Conservation (phyloP, 148 eudicot genomes). For the Salicornia ramosissima region DNA sequence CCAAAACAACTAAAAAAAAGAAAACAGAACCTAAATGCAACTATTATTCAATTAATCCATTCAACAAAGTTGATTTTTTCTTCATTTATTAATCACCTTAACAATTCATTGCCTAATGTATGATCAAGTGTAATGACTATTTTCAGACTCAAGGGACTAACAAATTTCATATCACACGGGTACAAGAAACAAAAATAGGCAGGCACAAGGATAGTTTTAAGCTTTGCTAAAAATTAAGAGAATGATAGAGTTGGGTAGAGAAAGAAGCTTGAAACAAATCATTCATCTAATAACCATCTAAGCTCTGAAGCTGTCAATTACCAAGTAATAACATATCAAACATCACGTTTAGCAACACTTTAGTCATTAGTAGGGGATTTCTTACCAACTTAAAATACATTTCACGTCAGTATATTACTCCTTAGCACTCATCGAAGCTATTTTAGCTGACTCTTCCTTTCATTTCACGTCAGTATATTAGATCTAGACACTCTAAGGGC, state of each 20-base stretch:
- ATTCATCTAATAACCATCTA: background rate
- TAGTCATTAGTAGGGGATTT: background rate
- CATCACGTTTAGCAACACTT: background rate
- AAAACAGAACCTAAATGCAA: background rate
- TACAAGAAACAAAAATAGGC: background rate
- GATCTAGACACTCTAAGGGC: too few relatives aligned
- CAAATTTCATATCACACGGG: background rate
- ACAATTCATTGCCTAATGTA: background rate
- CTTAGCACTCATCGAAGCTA: background rate
- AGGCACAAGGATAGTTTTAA: too few relatives aligned
- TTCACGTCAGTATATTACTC: background rate
- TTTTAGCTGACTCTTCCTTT: too few relatives aligned
- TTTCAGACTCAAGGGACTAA: background rate
- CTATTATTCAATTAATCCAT: background rate
- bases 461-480: too few relatives aligned
- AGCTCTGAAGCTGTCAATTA: too few relatives aligned
- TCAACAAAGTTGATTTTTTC: constrained; percentile 5
- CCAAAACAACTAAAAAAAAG: background rate
- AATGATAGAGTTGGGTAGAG: background rate
- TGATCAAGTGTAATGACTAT: background rate
- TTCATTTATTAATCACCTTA: background rate
- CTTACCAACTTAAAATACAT: background rate
- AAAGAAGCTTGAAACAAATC: too few relatives aligned
- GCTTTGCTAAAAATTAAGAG: background rate
- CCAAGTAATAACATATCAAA: constrained; percentile 1